Evolutionary conservation across 2,329 filamentous ascomycete genomes (phyloP), one percentile per base, ranked within the genome.

Genomic region (Lomentospora prolificans): DNA sequence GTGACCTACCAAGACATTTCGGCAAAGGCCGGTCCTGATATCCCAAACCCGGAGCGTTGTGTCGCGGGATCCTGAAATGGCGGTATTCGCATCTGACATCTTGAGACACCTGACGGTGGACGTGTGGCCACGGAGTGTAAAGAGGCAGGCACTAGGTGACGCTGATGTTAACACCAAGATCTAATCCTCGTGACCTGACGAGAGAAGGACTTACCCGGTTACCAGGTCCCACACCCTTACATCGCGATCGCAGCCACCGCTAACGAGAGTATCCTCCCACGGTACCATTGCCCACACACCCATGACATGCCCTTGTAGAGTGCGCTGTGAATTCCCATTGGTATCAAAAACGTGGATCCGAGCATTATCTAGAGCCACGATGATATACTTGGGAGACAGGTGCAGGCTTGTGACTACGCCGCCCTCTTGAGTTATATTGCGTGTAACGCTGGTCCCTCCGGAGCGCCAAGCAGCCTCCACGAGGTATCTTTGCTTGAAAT

Each of bases 251-350:
- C 94, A 99, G 4, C 94, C 94, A 64, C 94, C 94, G 64, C 90
- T 96, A 58, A 99, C 94, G 59, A 99, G 78, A 55, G 89, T 87
- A 68, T 99, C 92, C 58, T 89, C 92, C 89, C 91, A 96, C 5
- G 94, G 94, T 24, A 99, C 90, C 92, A 99, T 97, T 51, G 94
- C 94, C 94, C 94, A 99, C 19, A 99, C 94, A 41, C 94, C 94
- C 94, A 99, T 99, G 48, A 97, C 89, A 72, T 99, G 94, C 9
- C 94, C 94, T 66, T 94, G 87, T 27, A 99, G 74, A 2, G 90
- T 96, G 67, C 90, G 89, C 63, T 95, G 85, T 60, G 90, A 84
- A 62, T 90, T 85, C 31, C 94, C 94, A 61, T 94, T 84, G 0
- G 90, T 91, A 68, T 97, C 89, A 67, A 97, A 99, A 25, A 99